These are phyloP conservation scores for Teratosphaeria nubilosa DNA, from an alignment of 2,329 filamentous ascomycete species.

Conservation along the genomic window DNA sequence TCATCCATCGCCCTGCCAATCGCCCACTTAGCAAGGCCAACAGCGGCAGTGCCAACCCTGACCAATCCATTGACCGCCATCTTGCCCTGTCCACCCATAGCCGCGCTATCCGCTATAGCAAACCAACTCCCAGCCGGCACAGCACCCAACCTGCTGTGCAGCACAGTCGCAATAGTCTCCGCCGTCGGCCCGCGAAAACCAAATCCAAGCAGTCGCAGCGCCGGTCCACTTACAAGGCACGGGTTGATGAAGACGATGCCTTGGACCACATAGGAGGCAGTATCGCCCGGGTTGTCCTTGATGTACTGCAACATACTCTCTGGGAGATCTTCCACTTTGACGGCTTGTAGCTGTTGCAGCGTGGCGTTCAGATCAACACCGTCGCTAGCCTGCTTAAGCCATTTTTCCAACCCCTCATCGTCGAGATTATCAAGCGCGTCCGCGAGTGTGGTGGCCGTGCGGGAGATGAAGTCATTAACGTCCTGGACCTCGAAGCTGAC, in stretches of 20 bases:
- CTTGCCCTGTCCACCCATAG: neutral
- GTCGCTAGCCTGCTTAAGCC: conserved; percentile 1
- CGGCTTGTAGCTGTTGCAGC: conserved; percentile 1
- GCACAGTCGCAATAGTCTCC: neutral
- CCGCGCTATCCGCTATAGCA: neutral
- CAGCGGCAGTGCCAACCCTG: neutral
- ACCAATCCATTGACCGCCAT: neutral
- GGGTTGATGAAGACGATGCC: conserved; percentile 1
- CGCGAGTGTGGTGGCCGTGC: neutral
- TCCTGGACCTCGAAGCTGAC: neutral
- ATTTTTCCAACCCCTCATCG: neutral
- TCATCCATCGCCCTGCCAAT: neutral
- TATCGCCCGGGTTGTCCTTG: conserved; percentile 1
- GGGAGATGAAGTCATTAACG: neutral
- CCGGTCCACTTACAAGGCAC: neutral
- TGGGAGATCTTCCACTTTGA: conserved; percentile 2
- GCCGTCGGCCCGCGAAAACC: neutral
- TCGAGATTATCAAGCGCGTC: neutral
- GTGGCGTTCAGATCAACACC: neutral
- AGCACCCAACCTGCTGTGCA: neutral
- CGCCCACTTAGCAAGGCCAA: neutral
- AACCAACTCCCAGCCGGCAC: neutral
- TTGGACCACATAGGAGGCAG: neutral
- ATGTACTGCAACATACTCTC: neutral
- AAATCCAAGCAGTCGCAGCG: neutral